Conservation (phyloP, 371 early-diverging fungal genomes). For the Syncephalastrum monosporum region DNA sequence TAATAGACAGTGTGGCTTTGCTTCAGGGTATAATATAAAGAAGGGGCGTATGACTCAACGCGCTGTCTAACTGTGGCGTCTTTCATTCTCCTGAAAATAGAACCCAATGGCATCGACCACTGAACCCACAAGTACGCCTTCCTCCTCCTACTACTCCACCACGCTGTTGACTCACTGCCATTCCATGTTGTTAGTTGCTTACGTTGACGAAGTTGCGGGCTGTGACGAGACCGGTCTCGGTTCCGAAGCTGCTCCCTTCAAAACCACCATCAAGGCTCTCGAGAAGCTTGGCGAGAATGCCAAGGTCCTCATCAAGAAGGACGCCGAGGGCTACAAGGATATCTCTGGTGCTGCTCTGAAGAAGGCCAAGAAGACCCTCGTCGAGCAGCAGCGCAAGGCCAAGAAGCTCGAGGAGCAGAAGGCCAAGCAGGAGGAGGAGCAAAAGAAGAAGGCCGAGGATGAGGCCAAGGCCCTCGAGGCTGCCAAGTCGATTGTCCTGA, state of each 20-base stretch:
- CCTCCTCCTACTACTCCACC: no score
- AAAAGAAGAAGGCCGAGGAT: conserved; percentile 65
- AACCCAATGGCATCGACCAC: no score
- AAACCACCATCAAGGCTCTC: conserved; percentile 68
- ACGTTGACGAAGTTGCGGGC: conserved; percentile 74
- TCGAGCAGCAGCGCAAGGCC: conserved; percentile 68
- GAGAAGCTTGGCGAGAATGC: conserved; percentile 51
- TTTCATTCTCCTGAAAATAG: no score
- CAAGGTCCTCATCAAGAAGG: conserved; percentile 70
- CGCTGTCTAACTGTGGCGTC: no score
- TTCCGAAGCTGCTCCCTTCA: conserved; percentile 62
- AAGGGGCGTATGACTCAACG: no score
- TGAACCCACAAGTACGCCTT: no score
- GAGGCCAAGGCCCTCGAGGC: conserved; percentile 81
- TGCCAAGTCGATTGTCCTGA: conserved; percentile 79
- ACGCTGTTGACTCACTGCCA: no score
- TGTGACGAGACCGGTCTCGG: conserved; percentile 73
- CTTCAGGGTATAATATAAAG: no score
- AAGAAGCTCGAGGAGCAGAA: conserved; percentile 72
- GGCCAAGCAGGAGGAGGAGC: conserved; percentile 68
- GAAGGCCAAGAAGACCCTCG: conserved; percentile 86
- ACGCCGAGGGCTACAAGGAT: conserved; percentile 67
- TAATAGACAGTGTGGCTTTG: no score
- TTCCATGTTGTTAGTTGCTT: conserved; percentile 30
- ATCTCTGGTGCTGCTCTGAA: conserved; percentile 89